Evolutionary conservation across 1,284 basidiomycete genomes (phyloP).

Genomic region (Kalmanozyma brasiliensis): DNA sequence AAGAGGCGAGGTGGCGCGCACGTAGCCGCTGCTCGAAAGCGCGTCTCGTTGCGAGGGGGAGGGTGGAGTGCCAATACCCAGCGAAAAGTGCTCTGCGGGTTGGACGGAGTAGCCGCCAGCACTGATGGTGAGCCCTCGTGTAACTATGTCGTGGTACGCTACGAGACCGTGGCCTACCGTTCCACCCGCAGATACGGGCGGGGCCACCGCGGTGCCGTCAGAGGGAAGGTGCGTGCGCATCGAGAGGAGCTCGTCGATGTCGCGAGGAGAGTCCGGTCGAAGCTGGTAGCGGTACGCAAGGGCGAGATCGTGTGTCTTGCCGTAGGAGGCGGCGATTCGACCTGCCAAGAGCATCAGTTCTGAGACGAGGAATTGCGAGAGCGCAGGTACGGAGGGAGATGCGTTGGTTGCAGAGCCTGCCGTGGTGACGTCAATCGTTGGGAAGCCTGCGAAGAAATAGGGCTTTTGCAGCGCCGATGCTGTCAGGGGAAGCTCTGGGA

Average conservation of each 20-base stretch:
- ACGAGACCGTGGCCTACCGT: conserved; percentile 35
- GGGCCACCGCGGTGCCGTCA: conserved; percentile 6
- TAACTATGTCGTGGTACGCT: conserved; percentile 24
- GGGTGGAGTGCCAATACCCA: conserved; percentile 75
- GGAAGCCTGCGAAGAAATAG: conserved; percentile 54
- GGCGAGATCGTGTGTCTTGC: conserved; percentile 75
- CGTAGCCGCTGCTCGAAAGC: conserved; percentile 71
- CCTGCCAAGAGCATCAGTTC: conserved; percentile 88
- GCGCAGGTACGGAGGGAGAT: neutral
- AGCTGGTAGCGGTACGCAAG: conserved; percentile 75
- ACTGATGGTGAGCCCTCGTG: conserved; percentile 14
- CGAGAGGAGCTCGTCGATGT: conserved; percentile 62
- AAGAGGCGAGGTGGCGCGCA: conserved; percentile 86
- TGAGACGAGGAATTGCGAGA: conserved; percentile 72
- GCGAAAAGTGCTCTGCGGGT: conserved; percentile 76
- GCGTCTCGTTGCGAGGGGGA: conserved; percentile 4
- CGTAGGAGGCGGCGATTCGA: conserved; percentile 80
- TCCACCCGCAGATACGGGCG: neutral
- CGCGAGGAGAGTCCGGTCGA: conserved; percentile 62
- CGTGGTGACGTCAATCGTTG: conserved; percentile 24
- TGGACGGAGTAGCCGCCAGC: conserved; percentile 14
- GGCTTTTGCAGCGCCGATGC: conserved; percentile 14
- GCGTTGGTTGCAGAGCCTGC: neutral
- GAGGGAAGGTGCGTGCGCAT: conserved; percentile 59
- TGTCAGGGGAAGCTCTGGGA: conserved; percentile 13